Conservation (phyloP, 371 early-diverging fungal species). For the Mortierella polycephala region DNA sequence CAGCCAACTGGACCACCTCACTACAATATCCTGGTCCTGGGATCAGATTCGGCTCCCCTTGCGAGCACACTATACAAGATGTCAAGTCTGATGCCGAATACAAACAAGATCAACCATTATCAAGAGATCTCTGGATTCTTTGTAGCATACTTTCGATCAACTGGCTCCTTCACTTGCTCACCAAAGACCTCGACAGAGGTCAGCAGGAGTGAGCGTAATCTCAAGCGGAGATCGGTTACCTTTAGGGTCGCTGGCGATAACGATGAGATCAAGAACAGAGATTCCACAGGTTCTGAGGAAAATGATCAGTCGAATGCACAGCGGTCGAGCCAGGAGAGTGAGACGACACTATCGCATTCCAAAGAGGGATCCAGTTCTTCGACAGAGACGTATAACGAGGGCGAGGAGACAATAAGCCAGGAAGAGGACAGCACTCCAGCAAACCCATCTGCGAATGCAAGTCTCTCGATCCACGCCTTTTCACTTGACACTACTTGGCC, state of each 20-base stretch:
- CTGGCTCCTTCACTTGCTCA: conserved; percentile 34
- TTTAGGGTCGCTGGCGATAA: conserved; percentile 5
- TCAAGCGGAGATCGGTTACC: not conserved
- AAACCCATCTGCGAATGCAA: conserved; percentile 26
- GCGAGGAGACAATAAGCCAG: not conserved
- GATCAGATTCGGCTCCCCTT: conserved; percentile 48
- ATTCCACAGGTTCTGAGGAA: conserved; percentile 3
- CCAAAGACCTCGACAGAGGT: conserved; percentile 36
- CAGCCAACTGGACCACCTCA: conserved; percentile 27
- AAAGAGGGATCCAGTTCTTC: too few species aligned
- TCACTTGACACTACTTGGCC: conserved; percentile 54
- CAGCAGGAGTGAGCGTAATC: not conserved
- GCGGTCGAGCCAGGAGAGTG: not conserved
- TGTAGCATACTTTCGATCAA: conserved; percentile 48
- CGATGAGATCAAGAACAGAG: conserved; percentile 6
- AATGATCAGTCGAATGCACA: not conserved
- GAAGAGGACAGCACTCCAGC: too few species aligned
- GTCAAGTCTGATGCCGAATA: conserved; percentile 39
- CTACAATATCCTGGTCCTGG: conserved; percentile 50
- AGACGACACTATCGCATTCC: not conserved
- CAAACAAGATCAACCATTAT: conserved; percentile 46
- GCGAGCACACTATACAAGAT: conserved; percentile 53
- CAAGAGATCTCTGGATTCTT: conserved; percentile 56
- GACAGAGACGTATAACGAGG: too few species aligned
- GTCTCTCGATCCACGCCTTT: conserved; percentile 49